Percentiles rank a stretch among this genome's conserved stretches.
Evolutionary conservation across 2,329 filamentous ascomycete genomes (phyloP).

Genomic region (Purpureocillium lavendulum): DNA sequence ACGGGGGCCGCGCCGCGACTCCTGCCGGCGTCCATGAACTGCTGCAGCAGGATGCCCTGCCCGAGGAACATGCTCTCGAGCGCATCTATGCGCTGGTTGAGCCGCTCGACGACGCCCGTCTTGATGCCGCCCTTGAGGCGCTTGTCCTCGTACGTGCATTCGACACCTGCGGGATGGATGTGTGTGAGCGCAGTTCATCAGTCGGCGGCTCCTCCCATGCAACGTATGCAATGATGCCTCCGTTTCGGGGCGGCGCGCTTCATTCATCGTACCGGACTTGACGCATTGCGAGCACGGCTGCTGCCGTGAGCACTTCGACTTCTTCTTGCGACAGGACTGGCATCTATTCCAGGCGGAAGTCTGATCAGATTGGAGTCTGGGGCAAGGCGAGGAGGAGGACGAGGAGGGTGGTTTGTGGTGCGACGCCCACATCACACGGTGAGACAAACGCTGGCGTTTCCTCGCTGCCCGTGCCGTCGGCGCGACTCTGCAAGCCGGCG

Average conservation of each 20-base stretch:
- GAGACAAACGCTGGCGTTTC: too few species aligned
- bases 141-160: conserved; percentile 25
- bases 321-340: conserved; percentile 34
- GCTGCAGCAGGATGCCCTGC: conserved; percentile 25
- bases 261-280: conserved; percentile 11
- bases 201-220: too few species aligned
- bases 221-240: too few species aligned
- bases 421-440: too few species aligned
- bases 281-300: conserved; percentile 34
- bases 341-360: conserved; percentile 13
- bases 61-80: conserved; percentile 30
- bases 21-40: conserved; percentile 15
- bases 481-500: too few species aligned
- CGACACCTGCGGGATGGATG: conserved; percentile 8
- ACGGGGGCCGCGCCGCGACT: neutral
- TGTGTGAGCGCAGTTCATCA: too few species aligned
- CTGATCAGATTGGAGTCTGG: too few species aligned
- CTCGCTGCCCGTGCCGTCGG: too few species aligned
- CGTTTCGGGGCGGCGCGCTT: neutral
- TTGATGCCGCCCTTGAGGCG: conserved; percentile 23
- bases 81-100: conserved; percentile 20
- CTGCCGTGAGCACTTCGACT: conserved; percentile 32
- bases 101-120: conserved; percentile 23
- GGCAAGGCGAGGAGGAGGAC: too few species aligned
- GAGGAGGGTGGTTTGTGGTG: too few species aligned